Conservation (phyloP, 805 yeast species). For the Vanderwaltozyma yarrowii region DNA sequence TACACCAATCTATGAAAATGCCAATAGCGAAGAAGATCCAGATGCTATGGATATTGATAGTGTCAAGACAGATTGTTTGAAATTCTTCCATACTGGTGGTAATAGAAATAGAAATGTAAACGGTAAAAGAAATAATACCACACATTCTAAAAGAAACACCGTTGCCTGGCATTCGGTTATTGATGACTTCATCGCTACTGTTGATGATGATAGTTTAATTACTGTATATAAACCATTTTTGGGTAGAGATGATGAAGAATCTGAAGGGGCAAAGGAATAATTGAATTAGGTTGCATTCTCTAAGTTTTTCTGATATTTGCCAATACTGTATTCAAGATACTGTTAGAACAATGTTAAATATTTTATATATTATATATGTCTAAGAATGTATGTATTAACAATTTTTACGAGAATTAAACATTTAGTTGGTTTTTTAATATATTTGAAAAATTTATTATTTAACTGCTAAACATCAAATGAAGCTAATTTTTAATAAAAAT, state of each 20-base stretch:
- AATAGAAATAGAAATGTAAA: conserved; percentile 11
- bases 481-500: no score
- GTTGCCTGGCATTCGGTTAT: conserved; percentile 25
- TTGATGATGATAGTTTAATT: conserved; percentile 20
- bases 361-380: no score
- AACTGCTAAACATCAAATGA: no score
- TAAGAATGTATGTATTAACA: no score
- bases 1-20: conserved; percentile 2
- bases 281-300: no score
- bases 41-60: conserved; percentile 11
- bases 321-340: no score
- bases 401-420: no score
- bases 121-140: conserved; percentile 2
- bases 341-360: no score
- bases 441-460: no score
- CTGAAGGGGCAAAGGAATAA: not conserved
- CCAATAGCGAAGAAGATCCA: conserved; percentile 3
- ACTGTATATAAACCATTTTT: conserved; percentile 22
- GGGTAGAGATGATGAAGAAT: conserved; percentile 10
- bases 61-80: conserved; percentile 13
- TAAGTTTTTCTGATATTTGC: no score
- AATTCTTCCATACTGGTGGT: conserved; percentile 26
- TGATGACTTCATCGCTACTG: conserved; percentile 19
- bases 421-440: no score
- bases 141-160: conserved; percentile 12